Conservation (phyloP, 805 yeast species). For the Danielia oregonensis region DNA sequence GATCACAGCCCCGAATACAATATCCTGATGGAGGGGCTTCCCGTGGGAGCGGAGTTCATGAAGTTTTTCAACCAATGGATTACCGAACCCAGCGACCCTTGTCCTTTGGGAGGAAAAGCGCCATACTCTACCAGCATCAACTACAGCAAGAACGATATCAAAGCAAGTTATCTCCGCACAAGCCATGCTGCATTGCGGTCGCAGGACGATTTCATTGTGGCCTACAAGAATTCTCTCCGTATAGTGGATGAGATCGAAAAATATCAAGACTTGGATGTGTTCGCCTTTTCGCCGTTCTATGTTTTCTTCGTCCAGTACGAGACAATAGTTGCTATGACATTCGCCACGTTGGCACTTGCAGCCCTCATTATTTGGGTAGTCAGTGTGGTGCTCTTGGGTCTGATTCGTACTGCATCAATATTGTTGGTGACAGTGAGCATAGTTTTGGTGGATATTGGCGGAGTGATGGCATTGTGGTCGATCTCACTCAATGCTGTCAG, state of each 20-base stretch:
- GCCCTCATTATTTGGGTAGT: conserved; percentile 47
- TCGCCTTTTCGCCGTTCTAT: conserved; percentile 92
- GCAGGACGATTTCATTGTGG: conserved; percentile 78
- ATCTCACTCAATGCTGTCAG: conserved; percentile 85
- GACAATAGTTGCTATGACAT: conserved; percentile 57
- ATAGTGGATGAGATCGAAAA: conserved; percentile 54
- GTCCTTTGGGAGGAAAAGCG: conserved; percentile 95
- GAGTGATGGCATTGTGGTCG: conserved; percentile 70
- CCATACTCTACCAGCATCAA: conserved; percentile 63
- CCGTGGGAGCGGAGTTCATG: conserved; percentile 68
- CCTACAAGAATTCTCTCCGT: conserved; percentile 68
- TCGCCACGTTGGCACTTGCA: conserved; percentile 52
- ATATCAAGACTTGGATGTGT: conserved; percentile 46
- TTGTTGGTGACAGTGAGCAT: conserved; percentile 56
- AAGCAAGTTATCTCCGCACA: conserved; percentile 70
- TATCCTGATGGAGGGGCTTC: conserved; percentile 77
- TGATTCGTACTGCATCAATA: conserved; percentile 54
- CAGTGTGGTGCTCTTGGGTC: conserved; percentile 61
- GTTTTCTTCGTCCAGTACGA: conserved; percentile 87
- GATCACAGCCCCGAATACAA: conserved; percentile 60
- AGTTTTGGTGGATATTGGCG: conserved; percentile 72
- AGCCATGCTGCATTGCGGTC: conserved; percentile 77
- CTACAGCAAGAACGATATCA: conserved; percentile 35
- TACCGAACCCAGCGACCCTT: conserved; percentile 75
- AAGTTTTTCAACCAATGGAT: conserved; percentile 79